A percentile compares a stretch with the other conserved stretches of the same genome.
These are phyloP conservation scores for Arthrobotrys sinensis DNA, from an alignment of 2,329 filamentous ascomycete species.

Conservation along the genomic window DNA sequence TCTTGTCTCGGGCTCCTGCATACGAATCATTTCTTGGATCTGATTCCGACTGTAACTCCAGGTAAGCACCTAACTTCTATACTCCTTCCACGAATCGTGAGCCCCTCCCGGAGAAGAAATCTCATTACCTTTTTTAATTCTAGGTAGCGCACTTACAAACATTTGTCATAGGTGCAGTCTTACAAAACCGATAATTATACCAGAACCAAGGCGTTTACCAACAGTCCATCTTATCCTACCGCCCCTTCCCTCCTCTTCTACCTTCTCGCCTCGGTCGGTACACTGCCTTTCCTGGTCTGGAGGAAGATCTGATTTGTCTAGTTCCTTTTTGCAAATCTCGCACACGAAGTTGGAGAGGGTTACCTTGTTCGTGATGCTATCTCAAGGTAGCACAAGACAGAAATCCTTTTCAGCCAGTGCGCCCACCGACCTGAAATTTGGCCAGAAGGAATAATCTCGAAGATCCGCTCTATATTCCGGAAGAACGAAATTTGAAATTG, in stretches of 20 bases:
- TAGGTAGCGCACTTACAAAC: constrained; percentile 48
- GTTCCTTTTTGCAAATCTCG: constrained; percentile 12
- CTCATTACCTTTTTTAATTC: constrained; percentile 17
- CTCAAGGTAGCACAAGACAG: constrained; percentile 50
- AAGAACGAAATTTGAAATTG: constrained; percentile 44
- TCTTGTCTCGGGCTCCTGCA: constrained; percentile 57
- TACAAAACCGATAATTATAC: constrained; percentile 37
- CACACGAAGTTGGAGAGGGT: constrained; percentile 34
- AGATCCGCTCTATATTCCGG: constrained; percentile 17
- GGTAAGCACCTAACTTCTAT: constrained; percentile 35
- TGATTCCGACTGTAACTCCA: constrained; percentile 29
- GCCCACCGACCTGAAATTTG: constrained; percentile 21
- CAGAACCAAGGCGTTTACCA: constrained; percentile 28
- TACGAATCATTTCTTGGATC: constrained; percentile 47
- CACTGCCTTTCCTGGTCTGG: constrained; percentile 15
- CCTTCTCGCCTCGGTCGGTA: constrained; percentile 27
- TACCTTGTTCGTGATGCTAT: constrained; percentile 55
- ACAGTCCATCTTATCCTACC: constrained; percentile 28
- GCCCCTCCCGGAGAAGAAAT: constrained; percentile 27
- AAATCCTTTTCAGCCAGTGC: constrained; percentile 44
- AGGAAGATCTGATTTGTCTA: constrained; percentile 13
- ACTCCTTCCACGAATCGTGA: constrained; percentile 46
- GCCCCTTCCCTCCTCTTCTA: constrained; percentile 12
- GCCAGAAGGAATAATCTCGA: constrained; percentile 42
- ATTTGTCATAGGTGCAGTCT: constrained; percentile 58